Conservation (phyloP, 352 stramenopile species). For the Phytophthora fragariae region DNA sequence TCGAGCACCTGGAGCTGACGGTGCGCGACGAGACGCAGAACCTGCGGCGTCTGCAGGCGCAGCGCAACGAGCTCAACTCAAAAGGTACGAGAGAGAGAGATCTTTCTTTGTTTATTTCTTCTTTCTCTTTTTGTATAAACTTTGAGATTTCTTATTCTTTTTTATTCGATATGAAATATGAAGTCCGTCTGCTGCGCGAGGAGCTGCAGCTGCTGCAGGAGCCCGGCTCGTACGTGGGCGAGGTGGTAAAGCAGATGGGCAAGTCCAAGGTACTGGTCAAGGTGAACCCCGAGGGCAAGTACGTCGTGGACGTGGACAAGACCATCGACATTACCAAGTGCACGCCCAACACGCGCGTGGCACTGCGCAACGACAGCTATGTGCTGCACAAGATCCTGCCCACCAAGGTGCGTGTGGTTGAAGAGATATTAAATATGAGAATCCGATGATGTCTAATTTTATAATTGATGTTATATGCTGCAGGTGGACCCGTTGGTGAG, state of each 20-base stretch:
- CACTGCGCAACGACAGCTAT: constrained; percentile 99
- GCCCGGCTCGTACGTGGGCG: constrained; percentile 98
- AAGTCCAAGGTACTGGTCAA: constrained; percentile 99
- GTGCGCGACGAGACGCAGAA: constrained; percentile 96
- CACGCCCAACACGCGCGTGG: constrained; percentile 98
- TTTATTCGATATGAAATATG: constrained; percentile 17
- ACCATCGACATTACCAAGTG: constrained; percentile 96
- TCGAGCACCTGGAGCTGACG: constrained; percentile 95
- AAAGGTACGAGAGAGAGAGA: constrained; percentile 77
- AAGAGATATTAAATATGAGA: constrained; percentile 24
- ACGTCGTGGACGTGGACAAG: constrained; percentile 99
- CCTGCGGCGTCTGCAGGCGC: constrained; percentile 97
- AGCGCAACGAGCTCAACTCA: constrained; percentile 99
- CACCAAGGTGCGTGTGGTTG: constrained; percentile 89
- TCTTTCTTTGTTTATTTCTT: neutral
- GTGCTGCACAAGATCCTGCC: constrained; percentile 99
- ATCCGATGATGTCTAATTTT: constrained; percentile 14
- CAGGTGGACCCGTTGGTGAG: constrained; percentile 91
- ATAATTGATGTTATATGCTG: neutral
- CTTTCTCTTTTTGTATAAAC: constrained; percentile 13
- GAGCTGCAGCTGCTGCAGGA: constrained; percentile 99
- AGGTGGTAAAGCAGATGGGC: constrained; percentile 99
- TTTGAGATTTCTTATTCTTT: constrained; percentile 17
- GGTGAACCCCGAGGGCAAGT: constrained; percentile 99
- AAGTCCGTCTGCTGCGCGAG: constrained; percentile 97